Conservation (phyloP, 2,329 filamentous ascomycete species). For the Exserohilum rostratum region DNA sequence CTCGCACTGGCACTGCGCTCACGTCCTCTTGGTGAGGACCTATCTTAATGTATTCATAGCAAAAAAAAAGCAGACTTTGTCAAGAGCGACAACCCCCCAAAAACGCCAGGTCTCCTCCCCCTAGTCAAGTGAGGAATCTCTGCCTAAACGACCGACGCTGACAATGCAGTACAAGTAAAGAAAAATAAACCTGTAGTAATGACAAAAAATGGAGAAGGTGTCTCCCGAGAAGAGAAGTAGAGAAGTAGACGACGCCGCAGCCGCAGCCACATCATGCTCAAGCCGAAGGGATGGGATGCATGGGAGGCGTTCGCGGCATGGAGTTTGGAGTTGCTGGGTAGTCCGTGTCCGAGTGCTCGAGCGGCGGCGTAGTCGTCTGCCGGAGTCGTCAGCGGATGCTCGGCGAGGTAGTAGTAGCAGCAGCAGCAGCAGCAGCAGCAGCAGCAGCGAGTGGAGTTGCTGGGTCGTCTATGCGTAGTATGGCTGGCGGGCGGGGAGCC, state of each 20-base stretch:
- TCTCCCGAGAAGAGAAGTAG: constrained; percentile 12
- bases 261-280: constrained; percentile 20
- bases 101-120: constrained; percentile 33
- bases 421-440: too few relatives aligned
- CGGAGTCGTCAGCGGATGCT: constrained; percentile 46
- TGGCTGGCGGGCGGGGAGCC: constrained; percentile 56
- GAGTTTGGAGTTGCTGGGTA: constrained; percentile 72
- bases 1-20: constrained; percentile 38
- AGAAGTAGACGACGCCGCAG: too few relatives aligned
- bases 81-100: constrained; percentile 25
- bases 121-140: constrained; percentile 42
- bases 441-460: constrained; percentile 32
- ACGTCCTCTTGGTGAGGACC: constrained; percentile 9
- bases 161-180: constrained; percentile 45
- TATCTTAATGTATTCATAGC: constrained; percentile 1
- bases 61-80: constrained; percentile 7
- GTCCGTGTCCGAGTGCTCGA: constrained; percentile 65
- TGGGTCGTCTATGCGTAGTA: constrained; percentile 44
- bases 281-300: constrained; percentile 44
- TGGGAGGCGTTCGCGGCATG: constrained; percentile 71
- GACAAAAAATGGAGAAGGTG: constrained; percentile 33
- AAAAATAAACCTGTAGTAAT: constrained; percentile 13
- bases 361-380: constrained; percentile 70
- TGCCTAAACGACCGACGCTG: constrained; percentile 41
- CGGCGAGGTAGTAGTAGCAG: constrained; percentile 32